Evolutionary conservation across 345 rosid species (phyloP), one percentile per base, ranked within the genome.

Genomic region (Populus tremula): DNA sequence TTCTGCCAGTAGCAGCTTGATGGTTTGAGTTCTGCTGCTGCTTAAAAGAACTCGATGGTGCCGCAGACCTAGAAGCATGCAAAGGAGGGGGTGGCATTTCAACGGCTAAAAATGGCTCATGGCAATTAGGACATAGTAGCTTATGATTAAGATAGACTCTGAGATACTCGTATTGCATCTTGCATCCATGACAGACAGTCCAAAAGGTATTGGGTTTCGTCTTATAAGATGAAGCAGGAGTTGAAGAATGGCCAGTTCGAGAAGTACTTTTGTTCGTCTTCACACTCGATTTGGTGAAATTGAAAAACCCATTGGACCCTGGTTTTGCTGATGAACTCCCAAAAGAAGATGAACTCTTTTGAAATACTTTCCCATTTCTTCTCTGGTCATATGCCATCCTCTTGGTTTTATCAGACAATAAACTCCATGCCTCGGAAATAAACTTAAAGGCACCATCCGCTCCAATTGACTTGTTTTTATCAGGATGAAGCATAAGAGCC

Each of bases 391-490:
- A 90, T 39, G 65, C 85, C 27, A 76, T n/a, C 82, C 98, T 90
- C 86, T 79, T 89, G 49, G 80, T 73, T 86, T 86, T 87, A 77
- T 93, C 91, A 7, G 98, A 90, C 21, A 96, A 81, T 74, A 91
- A 82, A 84, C 83, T 86, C 98, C 97, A 93, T 65, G 79, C 83
- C 71, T 73, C 75, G 35, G 72, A 69, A 35, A 82, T 56, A 62
- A 62, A 54, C 67, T 89, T 89, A 79, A 96, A 96, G 13, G 99
- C 99, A 53, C 99, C 96, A 71, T 90, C 96, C 1, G 98, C 92
- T 25, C 96, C 97, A n/a, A 84, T 73, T 54, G 88, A 88, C 83
- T 90, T 92, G 87, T 91, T 93, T 82, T 95, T 95, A 83, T 95
- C 98, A 11, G 99, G 99, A 77, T 92, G 99, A 69, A 95, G 93